These are phyloP conservation scores for Takashimella tepidaria DNA, from an alignment of 1,284 basidiomycete genomes.

Conservation along the genomic window DNA sequence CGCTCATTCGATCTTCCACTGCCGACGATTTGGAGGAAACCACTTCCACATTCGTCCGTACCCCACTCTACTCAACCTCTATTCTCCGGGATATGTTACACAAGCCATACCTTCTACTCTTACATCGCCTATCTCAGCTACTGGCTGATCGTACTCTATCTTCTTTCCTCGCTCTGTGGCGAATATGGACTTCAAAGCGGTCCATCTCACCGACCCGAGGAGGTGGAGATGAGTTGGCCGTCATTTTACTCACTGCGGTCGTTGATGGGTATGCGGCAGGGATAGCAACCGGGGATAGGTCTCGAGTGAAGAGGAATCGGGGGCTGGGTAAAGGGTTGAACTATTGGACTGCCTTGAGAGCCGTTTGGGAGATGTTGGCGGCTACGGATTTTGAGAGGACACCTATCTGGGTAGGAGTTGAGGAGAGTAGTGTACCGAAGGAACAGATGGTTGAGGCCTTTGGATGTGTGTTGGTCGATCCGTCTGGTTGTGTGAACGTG, in stretches of 20 bases:
- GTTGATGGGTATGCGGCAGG: constrained; percentile 62
- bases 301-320: constrained; percentile 37
- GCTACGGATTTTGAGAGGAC: constrained; percentile 64
- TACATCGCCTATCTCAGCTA: constrained; percentile 61
- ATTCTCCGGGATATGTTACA: constrained; percentile 65
- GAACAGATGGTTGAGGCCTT: constrained; percentile 39
- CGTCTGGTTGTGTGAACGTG: constrained; percentile 72
- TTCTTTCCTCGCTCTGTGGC: constrained; percentile 72
- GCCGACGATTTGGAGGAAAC: neutral
- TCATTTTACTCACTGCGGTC: constrained; percentile 63
- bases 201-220: constrained; percentile 60
- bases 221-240: constrained; percentile 65
- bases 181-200: constrained; percentile 85
- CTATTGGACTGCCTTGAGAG: constrained; percentile 42
- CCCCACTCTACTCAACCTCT: constrained; percentile 74
- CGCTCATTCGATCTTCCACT: constrained; percentile 56
- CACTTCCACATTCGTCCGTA: constrained; percentile 47
- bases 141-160: constrained; percentile 55
- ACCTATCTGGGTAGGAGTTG: constrained; percentile 51
- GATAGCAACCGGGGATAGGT: constrained; percentile 23
- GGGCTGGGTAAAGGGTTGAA: constrained; percentile 52
- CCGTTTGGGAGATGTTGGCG: constrained; percentile 50
- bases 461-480: constrained; percentile 66
- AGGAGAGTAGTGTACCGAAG: constrained; percentile 36
- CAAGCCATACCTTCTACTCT: constrained; percentile 62